phyloP scores from a whole-genome alignment of 768 basidiomycete species.

The Termitomyces sp. region DNA sequence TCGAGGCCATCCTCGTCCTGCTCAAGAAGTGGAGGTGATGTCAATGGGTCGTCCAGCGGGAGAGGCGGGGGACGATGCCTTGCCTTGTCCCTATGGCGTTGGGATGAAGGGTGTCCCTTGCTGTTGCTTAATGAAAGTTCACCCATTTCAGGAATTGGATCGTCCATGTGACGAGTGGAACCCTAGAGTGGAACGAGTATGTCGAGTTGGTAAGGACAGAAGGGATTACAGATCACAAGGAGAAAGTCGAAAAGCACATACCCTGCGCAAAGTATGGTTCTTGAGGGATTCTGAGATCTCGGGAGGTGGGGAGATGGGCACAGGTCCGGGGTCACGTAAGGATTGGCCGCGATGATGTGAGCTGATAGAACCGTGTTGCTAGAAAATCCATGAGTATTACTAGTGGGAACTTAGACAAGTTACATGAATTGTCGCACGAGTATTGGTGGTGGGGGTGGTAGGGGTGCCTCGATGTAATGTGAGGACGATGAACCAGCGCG shows the following conservation, averaged over 20 bases:
- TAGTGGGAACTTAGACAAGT: neutral
- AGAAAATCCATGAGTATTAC: neutral
- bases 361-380: neutral
- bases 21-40: neutral
- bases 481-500: conserved; percentile 8
- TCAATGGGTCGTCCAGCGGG: neutral
- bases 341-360: conserved; percentile 10
- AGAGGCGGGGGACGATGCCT: neutral
- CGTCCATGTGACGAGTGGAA: conserved; percentile 4
- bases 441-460: conserved; percentile 1
- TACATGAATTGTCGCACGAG: neutral
- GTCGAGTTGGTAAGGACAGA: neutral
- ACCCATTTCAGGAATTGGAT: conserved; percentile 4
- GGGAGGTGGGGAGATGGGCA: neutral
- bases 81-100: conserved; percentile 5
- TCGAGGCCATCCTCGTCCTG: conserved; percentile 1
- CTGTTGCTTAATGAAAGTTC: conserved; percentile 4
- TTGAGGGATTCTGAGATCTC: conserved; percentile 6
- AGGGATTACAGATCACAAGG: neutral
- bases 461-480: conserved; percentile 1
- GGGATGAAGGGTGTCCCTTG: conserved; percentile 3
- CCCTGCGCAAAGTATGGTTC: conserved; percentile 9
- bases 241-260: neutral
- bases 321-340: conserved; percentile 10
- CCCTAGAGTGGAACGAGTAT: neutral